Conservation (phyloP, 2,329 filamentous ascomycete genomes). For the Torrubiella hemipterigena region DNA sequence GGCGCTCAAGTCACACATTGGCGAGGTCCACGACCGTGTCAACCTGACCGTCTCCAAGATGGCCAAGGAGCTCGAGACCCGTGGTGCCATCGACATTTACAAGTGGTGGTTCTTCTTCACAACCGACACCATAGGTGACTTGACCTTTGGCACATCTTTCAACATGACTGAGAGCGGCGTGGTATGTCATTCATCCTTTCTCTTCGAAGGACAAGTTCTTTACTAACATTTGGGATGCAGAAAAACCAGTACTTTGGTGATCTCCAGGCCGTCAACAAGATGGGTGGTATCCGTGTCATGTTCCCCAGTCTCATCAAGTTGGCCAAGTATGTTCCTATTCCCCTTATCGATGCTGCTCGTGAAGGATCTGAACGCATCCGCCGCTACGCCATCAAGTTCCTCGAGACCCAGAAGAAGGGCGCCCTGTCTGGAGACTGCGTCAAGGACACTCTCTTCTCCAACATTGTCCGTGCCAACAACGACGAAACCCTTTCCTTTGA, state of each 20-base stretch:
- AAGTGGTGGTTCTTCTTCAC: slow-evolving; percentile 3
- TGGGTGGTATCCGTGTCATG: slow-evolving; percentile 9
- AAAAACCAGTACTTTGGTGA: slow-evolving; percentile 27
- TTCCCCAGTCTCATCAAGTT: slow-evolving; percentile 12
- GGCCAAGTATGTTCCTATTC: slow-evolving; percentile 9
- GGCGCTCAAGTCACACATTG: background rate
- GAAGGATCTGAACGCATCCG: slow-evolving; percentile 3
- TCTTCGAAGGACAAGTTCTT: slow-evolving; percentile 12
- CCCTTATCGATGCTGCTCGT: too few species aligned
- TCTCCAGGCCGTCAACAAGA: slow-evolving; percentile 15
- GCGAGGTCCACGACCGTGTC: background rate
- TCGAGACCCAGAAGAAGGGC: too few species aligned
- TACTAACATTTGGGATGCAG: slow-evolving; percentile 12
- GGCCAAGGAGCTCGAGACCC: background rate
- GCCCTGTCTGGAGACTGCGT: too few species aligned
- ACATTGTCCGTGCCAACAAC: slow-evolving; percentile 1
- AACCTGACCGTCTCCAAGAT: background rate
- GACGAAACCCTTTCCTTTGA: slow-evolving; percentile 7
- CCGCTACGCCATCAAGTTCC: background rate
- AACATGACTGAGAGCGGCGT: slow-evolving; percentile 1
- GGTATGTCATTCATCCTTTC: slow-evolving; percentile 7
- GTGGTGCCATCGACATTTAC: background rate
- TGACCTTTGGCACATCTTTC: slow-evolving; percentile 6
- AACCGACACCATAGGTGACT: slow-evolving; percentile 5
- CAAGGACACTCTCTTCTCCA: slow-evolving; percentile 8